Conservation (phyloP, 2,329 filamentous ascomycete species). For the Hypoxylon sp. region DNA sequence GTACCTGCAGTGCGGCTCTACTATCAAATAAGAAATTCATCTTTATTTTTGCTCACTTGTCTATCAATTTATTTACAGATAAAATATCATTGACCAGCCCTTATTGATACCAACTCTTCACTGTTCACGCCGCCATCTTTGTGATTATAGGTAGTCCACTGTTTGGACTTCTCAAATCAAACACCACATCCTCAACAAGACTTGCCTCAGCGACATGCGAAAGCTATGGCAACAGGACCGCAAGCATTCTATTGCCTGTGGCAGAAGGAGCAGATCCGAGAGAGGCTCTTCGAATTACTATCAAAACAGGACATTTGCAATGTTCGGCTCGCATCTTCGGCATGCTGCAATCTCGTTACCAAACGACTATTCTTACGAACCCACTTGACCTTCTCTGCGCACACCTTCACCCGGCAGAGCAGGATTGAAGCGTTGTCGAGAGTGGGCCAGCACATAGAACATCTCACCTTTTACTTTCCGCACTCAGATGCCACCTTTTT, state of each 20-base stretch:
- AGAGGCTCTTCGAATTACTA: constrained; percentile 65
- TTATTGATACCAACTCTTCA: constrained; percentile 20
- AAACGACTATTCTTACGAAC: constrained; percentile 78
- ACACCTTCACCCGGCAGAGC: constrained; percentile 80
- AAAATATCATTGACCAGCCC: constrained; percentile 21
- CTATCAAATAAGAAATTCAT: constrained; percentile 32
- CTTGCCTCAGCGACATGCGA: constrained; percentile 62
- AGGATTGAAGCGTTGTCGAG: constrained; percentile 81
- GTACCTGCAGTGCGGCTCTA: constrained; percentile 43
- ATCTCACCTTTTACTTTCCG: constrained; percentile 82
- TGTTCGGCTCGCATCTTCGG: constrained; percentile 76
- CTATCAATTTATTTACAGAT: constrained; percentile 28
- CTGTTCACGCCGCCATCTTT: constrained; percentile 20
- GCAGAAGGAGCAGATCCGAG: constrained; percentile 66
- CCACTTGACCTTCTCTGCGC: constrained; percentile 78
- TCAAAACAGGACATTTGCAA: constrained; percentile 68
- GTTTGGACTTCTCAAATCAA: constrained; percentile 26
- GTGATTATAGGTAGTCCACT: constrained; percentile 30
- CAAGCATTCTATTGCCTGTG: constrained; percentile 70
- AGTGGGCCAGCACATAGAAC: constrained; percentile 84
- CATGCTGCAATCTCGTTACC: constrained; percentile 79
- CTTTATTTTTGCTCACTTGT: constrained; percentile 15
- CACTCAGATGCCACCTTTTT: constrained; percentile 85
- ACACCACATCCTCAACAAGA: constrained; percentile 38
- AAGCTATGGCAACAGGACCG: constrained; percentile 66